Evolutionary conservation across 371 early-diverging fungal species (phyloP), one percentile per base, ranked within the genome.

Genomic region (Syncephalastrum monosporum): DNA sequence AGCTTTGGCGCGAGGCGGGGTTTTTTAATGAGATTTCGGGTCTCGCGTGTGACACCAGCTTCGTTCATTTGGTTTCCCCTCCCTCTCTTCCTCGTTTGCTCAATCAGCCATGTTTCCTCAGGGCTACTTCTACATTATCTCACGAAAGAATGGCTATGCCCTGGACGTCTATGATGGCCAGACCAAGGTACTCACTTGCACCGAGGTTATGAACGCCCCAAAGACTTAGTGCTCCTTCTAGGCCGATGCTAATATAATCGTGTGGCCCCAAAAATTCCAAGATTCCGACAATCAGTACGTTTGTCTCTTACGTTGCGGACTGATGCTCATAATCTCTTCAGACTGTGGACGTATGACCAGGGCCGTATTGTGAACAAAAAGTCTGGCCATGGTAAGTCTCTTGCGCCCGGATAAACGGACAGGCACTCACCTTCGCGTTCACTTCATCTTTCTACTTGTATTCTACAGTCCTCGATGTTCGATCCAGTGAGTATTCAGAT

Each of bases 191-290:
- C 54, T 44, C 8, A 25, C 16, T 47, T 33, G 27, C 10, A 25
- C 23, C 25, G n/a, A 21, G 12, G 41, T 25, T 25, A n/a, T 6
- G 14, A 41, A 21, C 21, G 21, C 25, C 23, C n/a, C 27, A 55
- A 55, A 6, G 16, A 16, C 16, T 19, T 29, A 14, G 48, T 45
- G 6, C 24, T 24, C 38, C 24, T 49, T 45, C 21, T 50, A 78
- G 78, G 67, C 70, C 53, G 75, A 65, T 56, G 73, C 72, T 15
- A 71, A 75, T 47, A 59, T 75, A n/a, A 78, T 78, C 56, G 71
- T 78, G 21, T 78, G 79, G 79, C 75, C 79, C 41, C 79, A 78
- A 55, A 78, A 78, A 46, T 78, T 78, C 48, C 60, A 72, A 56
- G 79, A 78, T 50, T 72, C 73, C 23, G 75, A 78, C 33, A 78